Evolutionary conservation across 1,139 yeast genomes (phyloP).

Genomic region (Geotrichum fermentans): DNA sequence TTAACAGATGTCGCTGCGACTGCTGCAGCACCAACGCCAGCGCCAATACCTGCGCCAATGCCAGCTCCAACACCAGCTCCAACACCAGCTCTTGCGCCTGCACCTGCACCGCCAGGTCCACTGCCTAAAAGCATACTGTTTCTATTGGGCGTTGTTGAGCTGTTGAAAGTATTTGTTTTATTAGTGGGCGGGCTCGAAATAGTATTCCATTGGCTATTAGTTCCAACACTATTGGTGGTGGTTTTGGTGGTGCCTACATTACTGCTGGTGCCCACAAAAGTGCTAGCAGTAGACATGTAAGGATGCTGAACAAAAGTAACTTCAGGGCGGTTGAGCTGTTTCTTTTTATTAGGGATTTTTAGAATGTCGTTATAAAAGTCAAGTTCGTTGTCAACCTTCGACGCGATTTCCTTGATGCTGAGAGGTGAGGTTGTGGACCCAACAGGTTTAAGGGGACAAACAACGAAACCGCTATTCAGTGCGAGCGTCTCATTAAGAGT

Average conservation of each 20-base stretch:
- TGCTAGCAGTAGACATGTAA: constrained; percentile 41
- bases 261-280: background rate
- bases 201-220: constrained; percentile 4
- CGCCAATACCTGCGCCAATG: background rate
- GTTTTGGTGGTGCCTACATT: background rate
- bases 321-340: constrained; percentile 34
- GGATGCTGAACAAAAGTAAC: constrained; percentile 76
- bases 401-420: constrained; percentile 72
- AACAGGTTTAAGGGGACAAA: constrained; percentile 58
- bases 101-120: background rate
- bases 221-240: background rate
- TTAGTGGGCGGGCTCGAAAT: constrained; percentile 8
- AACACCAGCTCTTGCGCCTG: background rate
- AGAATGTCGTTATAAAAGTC: constrained; percentile 71
- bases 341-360: constrained; percentile 30
- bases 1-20: background rate
- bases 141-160: background rate
- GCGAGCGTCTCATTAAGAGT: constrained; percentile 80
- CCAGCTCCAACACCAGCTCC: background rate
- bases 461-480: constrained; percentile 78
- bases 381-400: constrained; percentile 73
- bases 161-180: constrained; percentile 1
- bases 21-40: background rate
- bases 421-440: constrained; percentile 38
- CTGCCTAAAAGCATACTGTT: constrained; percentile 1